Conservation (phyloP, 2,329 filamentous ascomycete species). For the Stromatinia cepivora region DNA sequence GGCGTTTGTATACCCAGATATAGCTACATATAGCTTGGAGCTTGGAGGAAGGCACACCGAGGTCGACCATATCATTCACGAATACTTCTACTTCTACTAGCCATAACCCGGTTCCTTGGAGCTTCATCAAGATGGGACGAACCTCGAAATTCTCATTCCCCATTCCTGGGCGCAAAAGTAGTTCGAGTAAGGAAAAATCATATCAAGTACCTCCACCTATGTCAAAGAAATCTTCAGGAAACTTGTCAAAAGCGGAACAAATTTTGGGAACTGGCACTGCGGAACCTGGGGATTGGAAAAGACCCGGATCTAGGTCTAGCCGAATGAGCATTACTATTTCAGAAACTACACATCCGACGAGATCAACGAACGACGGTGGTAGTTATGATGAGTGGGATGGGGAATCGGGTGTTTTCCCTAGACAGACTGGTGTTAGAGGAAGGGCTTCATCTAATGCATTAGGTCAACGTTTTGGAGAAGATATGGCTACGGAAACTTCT, state of each 20-base stretch:
- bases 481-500: conserved; percentile 40
- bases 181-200: conserved; percentile 25
- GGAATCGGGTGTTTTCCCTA: conserved; percentile 35
- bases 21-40: background rate
- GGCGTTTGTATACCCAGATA: background rate
- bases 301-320: conserved; percentile 41
- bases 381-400: conserved; percentile 34
- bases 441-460: conserved; percentile 50
- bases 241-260: conserved; percentile 40
- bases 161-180: conserved; percentile 39
- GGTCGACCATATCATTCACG: background rate
- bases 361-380: conserved; percentile 30
- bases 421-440: conserved; percentile 42
- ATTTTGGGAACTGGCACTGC: conserved; percentile 32
- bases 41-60: conserved; percentile 2
- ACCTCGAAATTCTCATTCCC: conserved; percentile 43
- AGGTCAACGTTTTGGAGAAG: conserved; percentile 44
- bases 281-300: conserved; percentile 34
- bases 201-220: conserved; percentile 15
- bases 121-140: conserved; percentile 38
- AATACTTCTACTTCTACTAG: conserved; percentile 6
- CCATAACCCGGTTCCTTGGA: background rate
- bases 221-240: conserved; percentile 13
- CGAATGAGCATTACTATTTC: conserved; percentile 46
- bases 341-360: conserved; percentile 35